Evolutionary conservation across 257 asterid species (phyloP).

Genomic region (Nicotiana undulata): DNA sequence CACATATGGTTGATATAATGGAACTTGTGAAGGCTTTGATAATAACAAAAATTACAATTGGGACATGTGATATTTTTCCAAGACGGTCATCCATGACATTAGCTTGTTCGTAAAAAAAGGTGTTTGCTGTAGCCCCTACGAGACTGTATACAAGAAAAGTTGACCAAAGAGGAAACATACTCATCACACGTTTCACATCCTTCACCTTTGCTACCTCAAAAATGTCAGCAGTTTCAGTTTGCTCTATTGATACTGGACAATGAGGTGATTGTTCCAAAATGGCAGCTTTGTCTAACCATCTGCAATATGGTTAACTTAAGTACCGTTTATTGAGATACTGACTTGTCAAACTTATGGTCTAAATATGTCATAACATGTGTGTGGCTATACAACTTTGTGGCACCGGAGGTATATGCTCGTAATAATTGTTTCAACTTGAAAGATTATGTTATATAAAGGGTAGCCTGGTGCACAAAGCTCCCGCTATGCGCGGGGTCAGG

Average conservation of each 20-base stretch:
- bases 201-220: constrained; percentile 8
- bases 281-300: constrained; percentile 24
- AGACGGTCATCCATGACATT: neutral
- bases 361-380: no score
- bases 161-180: constrained; percentile 17
- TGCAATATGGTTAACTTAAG: neutral
- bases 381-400: no score
- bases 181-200: constrained; percentile 10
- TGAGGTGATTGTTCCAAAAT: neutral
- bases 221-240: neutral
- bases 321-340: no score
- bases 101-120: constrained; percentile 20
- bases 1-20: neutral
- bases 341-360: no score
- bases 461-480: no score
- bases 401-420: no score
- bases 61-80: neutral
- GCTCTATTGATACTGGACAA: neutral
- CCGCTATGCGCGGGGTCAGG: no score
- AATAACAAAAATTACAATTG: neutral
- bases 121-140: constrained; percentile 10
- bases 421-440: no score
- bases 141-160: constrained; percentile 6
- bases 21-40: neutral
- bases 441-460: no score